Percentiles rank a stretch among this genome's conserved stretches.
phyloP scores from a whole-genome alignment of 2,329 filamentous ascomycete species.

The Pseudogymnoascus sp. region DNA sequence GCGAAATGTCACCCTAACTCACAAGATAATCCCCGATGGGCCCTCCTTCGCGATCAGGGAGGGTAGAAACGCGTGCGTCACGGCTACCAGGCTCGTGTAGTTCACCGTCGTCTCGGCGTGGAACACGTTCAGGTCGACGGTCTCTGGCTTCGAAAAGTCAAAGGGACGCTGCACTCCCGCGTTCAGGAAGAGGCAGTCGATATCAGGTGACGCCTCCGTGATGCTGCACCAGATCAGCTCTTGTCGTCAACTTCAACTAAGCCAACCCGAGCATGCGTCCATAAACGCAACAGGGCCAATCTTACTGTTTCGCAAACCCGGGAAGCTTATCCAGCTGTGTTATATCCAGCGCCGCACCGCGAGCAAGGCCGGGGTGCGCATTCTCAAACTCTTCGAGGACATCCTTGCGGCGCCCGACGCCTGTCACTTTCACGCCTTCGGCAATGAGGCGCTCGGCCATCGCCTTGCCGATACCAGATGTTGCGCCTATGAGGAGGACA shows the following conservation, averaged over 20 bases:
- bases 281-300: neutral
- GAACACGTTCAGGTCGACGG: conserved; percentile 32
- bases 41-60: conserved; percentile 19
- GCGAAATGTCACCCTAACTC: conserved; percentile 14
- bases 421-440: conserved; percentile 42
- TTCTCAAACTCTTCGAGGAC: conserved; percentile 41
- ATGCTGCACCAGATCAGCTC: conserved; percentile 17
- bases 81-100: conserved; percentile 34
- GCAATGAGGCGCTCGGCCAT: conserved; percentile 39
- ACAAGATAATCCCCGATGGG: conserved; percentile 18
- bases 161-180: conserved; percentile 45
- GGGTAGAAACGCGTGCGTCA: conserved; percentile 33
- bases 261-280: neutral
- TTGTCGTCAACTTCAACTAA: neutral
- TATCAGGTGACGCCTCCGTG: conserved; percentile 35
- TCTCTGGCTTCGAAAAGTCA: conserved; percentile 39
- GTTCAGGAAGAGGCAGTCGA: conserved; percentile 51
- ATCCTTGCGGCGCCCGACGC: conserved; percentile 46
- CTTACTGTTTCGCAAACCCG: conserved; percentile 30
- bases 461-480: conserved; percentile 44
- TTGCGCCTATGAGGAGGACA: conserved; percentile 47
- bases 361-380: conserved; percentile 25
- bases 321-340: conserved; percentile 35
- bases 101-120: conserved; percentile 35
- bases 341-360: conserved; percentile 37